Evolutionary conservation across 2,329 filamentous ascomycete genomes (phyloP).

Genomic region (Aureobasidium namibiae): DNA sequence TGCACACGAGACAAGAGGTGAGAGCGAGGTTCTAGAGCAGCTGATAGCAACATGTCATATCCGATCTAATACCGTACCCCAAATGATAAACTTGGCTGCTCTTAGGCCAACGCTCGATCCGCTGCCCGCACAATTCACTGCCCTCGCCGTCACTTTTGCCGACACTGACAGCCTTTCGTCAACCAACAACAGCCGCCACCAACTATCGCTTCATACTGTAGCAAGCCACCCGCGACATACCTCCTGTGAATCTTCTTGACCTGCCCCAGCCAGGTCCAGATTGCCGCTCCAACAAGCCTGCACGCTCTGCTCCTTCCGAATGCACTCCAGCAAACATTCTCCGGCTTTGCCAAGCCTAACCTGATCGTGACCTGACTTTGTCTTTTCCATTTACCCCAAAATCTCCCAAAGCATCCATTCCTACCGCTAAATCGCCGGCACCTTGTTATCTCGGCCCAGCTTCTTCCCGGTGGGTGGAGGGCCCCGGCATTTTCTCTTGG

Average conservation of each 20-base stretch:
- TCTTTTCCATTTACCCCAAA: background rate
- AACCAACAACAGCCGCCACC: background rate
- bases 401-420: background rate
- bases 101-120: background rate
- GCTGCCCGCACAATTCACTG: background rate
- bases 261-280: background rate
- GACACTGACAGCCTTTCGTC: background rate
- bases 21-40: constrained; percentile 4
- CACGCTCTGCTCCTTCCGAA: background rate
- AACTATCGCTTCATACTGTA: background rate
- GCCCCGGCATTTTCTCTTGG: background rate
- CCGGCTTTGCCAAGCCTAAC: background rate
- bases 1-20: background rate
- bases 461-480: background rate
- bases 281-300: background rate
- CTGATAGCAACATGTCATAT: constrained; percentile 6
- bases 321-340: background rate
- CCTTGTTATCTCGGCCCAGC: background rate
- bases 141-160: background rate
- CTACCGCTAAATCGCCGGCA: background rate
- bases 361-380: background rate
- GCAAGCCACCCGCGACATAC: constrained; percentile 2
- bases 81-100: background rate
- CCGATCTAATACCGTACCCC: constrained; percentile 2
- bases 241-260: background rate